A percentile compares a stretch with the other conserved stretches of the same genome.
phyloP scores from a whole-genome alignment of 495 filamentous ascomycete species.

The Penicillium ochrochloron region DNA sequence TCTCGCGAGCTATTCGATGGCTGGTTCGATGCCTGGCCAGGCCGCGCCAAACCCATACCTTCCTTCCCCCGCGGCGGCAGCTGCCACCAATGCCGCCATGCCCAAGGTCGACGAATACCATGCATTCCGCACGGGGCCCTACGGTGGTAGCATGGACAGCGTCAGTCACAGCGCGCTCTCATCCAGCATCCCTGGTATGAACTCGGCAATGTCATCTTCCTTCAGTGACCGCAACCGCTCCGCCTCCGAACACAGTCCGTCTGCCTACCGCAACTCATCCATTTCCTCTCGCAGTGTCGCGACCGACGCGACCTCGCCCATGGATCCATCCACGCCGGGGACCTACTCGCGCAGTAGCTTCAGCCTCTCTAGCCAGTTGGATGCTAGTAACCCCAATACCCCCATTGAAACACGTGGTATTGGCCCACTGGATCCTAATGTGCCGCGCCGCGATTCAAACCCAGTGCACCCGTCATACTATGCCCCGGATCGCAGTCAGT shows the following conservation, averaged over 20 bases:
- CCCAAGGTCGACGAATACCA: conserved; percentile 49
- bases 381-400: conserved; percentile 29
- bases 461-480: conserved; percentile 43
- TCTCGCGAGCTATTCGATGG: conserved; percentile 45
- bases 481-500: conserved; percentile 38
- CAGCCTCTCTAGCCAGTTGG: conserved; percentile 44
- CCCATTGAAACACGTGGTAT: conserved; percentile 41
- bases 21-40: conserved; percentile 37
- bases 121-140: conserved; percentile 40
- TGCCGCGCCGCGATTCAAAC: conserved; percentile 49
- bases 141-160: conserved; percentile 44
- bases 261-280: conserved; percentile 49
- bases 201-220: conserved; percentile 37
- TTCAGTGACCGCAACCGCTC: conserved; percentile 48
- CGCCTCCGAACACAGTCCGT: conserved; percentile 46
- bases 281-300: conserved; percentile 49
- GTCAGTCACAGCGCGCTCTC: conserved; percentile 42
- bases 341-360: conserved; percentile 49
- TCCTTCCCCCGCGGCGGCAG: conserved; percentile 36
- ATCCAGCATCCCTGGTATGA: conserved; percentile 42
- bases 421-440: conserved; percentile 40
- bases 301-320: conserved; percentile 49
- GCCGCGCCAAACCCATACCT: conserved; percentile 48
- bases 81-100: conserved; percentile 14
- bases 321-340: conserved; percentile 45